Percentiles rank a stretch among this genome's conserved stretches.
Evolutionary conservation across 2,329 filamentous ascomycete genomes (phyloP).

Genomic region (Hymenoscyphus linearis): DNA sequence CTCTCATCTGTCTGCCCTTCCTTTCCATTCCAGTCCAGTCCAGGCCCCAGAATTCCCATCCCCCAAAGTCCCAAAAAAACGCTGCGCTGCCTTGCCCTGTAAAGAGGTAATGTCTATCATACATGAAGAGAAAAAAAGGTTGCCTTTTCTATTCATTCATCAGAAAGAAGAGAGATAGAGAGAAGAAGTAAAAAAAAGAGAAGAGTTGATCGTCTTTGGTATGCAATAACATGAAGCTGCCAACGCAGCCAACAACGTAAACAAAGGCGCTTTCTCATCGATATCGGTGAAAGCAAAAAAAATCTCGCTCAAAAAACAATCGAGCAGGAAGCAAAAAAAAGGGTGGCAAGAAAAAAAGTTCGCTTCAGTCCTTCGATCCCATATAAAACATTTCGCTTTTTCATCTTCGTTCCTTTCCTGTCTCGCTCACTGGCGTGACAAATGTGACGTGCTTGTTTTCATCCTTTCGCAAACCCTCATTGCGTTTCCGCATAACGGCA

Average conservation of each 20-base stretch:
- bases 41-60: neutral
- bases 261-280: neutral
- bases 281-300: no score
- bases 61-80: neutral
- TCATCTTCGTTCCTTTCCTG: slow-evolving; percentile 16
- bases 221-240: slow-evolving; percentile 12
- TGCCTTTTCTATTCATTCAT: neutral
- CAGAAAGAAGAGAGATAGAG: slow-evolving; percentile 3
- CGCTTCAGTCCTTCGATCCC: neutral
- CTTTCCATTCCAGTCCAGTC: no score
- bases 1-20: neutral
- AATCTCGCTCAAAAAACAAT: neutral
- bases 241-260: neutral
- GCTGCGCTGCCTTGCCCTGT: neutral
- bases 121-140: slow-evolving; percentile 25
- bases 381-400: slow-evolving; percentile 5
- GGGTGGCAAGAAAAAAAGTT: neutral
- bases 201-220: slow-evolving; percentile 21
- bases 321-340: neutral
- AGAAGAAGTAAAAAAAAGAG: neutral
- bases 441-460: slow-evolving; percentile 35
- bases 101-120: slow-evolving; percentile 21
- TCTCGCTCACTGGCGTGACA: slow-evolving; percentile 30
- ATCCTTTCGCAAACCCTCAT: slow-evolving; percentile 23
- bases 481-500: slow-evolving; percentile 24